Evolutionary conservation across 305 asterid genomes (phyloP).

Genomic region (Solanum aculeatissimum): DNA sequence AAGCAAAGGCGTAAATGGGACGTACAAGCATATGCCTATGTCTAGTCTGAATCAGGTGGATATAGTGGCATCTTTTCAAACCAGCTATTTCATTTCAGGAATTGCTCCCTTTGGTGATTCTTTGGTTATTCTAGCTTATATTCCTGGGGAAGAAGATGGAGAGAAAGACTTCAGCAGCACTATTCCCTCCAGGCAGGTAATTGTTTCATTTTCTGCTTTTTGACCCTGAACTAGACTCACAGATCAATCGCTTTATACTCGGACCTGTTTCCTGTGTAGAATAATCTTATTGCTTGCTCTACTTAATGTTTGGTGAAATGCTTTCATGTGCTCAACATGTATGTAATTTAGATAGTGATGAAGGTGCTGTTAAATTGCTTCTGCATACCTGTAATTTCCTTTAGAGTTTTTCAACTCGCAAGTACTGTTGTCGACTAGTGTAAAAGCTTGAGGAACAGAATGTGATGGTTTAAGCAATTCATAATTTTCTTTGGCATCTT

Average conservation of each 20-base stretch:
- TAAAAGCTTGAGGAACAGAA: neutral
- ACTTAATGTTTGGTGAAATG: neutral
- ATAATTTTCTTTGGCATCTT: neutral
- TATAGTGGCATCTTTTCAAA: constrained; percentile 92
- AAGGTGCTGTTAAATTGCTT: neutral
- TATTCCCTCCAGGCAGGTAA: constrained; percentile 87
- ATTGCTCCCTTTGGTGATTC: constrained; percentile 97
- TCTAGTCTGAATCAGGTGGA: constrained; percentile 88
- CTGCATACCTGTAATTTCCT: neutral
- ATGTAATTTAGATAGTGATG: neutral
- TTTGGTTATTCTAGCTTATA: constrained; percentile 89
- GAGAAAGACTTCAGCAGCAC: constrained; percentile 68
- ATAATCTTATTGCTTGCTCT: neutral
- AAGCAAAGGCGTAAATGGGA: constrained; percentile 51
- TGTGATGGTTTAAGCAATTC: neutral
- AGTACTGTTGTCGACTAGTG: neutral
- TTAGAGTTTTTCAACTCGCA: neutral
- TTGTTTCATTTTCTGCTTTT: neutral
- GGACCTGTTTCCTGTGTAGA: neutral
- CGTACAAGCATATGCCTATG: constrained; percentile 46
- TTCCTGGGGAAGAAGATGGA: constrained; percentile 73
- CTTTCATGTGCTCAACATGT: neutral
- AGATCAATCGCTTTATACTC: neutral
- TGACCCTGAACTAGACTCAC: neutral
- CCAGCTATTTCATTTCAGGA: constrained; percentile 92